Conservation (phyloP, 257 asterid species). For the Przewalskia tangutica region DNA sequence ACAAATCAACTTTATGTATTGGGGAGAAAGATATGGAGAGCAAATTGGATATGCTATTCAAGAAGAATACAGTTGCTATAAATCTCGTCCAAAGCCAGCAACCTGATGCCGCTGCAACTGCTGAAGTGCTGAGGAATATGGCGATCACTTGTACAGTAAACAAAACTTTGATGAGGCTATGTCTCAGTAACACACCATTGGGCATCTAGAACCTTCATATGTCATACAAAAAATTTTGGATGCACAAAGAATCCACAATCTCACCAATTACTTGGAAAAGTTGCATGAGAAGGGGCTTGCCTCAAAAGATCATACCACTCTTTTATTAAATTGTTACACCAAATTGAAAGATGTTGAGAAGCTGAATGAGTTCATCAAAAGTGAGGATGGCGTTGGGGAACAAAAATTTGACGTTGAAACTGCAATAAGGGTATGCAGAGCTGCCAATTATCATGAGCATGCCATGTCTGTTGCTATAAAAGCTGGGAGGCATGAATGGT, state of each 20-base stretch:
- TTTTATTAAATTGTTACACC: conserved; percentile 87
- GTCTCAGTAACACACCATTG: conserved; percentile 89
- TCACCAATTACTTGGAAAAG: conserved; percentile 89
- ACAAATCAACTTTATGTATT: conserved; percentile 66
- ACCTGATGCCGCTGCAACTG: conserved; percentile 94
- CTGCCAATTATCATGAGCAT: conserved; percentile 96
- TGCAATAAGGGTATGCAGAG: conserved; percentile 91
- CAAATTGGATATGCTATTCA: conserved; percentile 93
- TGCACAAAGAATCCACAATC: conserved; percentile 91
- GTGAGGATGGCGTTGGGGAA: conserved; percentile 77
- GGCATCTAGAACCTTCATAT: conserved; percentile 89
- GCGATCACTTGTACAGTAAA: conserved; percentile 80
- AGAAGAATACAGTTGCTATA: conserved; percentile 87
- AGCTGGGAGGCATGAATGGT: conserved; percentile 93
- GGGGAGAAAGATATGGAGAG: conserved; percentile 99
- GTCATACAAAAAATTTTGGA: conserved; percentile 94
- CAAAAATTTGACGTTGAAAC: conserved; percentile 91
- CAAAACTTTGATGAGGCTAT: conserved; percentile 86
- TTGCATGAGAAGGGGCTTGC: conserved; percentile 92
- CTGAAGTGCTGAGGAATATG: conserved; percentile 92
- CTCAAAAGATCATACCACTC: conserved; percentile 93
- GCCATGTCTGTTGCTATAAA: conserved; percentile 97
- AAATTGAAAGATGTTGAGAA: conserved; percentile 91
- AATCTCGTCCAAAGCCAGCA: conserved; percentile 93
- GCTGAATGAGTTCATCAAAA: conserved; percentile 69